phyloP scores from a whole-genome alignment of 2,329 filamentous ascomycete genomes.

The Ceratocystis diversiconidia region DNA sequence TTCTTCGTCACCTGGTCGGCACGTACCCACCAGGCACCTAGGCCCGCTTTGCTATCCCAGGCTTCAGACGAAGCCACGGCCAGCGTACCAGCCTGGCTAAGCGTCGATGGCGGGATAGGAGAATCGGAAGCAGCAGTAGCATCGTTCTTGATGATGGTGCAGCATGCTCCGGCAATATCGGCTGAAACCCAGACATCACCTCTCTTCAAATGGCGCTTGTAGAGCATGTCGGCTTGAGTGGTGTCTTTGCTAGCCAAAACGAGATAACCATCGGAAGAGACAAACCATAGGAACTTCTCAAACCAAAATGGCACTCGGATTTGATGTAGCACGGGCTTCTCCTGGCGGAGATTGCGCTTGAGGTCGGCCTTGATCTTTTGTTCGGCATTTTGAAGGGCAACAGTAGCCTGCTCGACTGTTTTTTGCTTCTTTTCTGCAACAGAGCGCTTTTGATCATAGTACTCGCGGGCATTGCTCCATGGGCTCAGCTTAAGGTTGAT shows the following conservation, averaged over 20 bases:
- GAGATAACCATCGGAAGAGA: conserved; percentile 89
- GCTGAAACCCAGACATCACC: conserved; percentile 89
- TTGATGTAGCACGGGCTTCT: conserved; percentile 73
- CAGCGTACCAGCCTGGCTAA: conserved; percentile 78
- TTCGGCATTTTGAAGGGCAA: conserved; percentile 66
- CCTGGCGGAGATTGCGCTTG: conserved; percentile 67
- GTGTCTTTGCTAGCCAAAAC: conserved; percentile 79
- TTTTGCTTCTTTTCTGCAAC: conserved; percentile 80
- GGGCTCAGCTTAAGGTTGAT: conserved; percentile 70
- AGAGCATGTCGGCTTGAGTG: conserved; percentile 85
- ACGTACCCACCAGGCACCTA: conserved; percentile 93
- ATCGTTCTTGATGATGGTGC: conserved; percentile 85
- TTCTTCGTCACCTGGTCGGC: conserved; percentile 84
- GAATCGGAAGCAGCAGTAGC: conserved; percentile 58
- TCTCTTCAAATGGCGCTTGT: conserved; percentile 69
- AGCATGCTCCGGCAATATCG: conserved; percentile 68
- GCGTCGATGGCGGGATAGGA: conserved; percentile 78
- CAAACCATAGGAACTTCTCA: conserved; percentile 91
- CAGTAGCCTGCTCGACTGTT: conserved; percentile 65
- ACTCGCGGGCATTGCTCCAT: conserved; percentile 80
- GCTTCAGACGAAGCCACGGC: conserved; percentile 75
- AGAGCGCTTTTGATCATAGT: conserved; percentile 76
- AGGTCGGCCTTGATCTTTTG: conserved; percentile 18
- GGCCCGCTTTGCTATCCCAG: conserved; percentile 92
- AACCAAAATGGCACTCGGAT: conserved; percentile 85